Base-by-base conservation (phyloP, 169 alveolate genomes). In the Babesia caballi region DNA sequence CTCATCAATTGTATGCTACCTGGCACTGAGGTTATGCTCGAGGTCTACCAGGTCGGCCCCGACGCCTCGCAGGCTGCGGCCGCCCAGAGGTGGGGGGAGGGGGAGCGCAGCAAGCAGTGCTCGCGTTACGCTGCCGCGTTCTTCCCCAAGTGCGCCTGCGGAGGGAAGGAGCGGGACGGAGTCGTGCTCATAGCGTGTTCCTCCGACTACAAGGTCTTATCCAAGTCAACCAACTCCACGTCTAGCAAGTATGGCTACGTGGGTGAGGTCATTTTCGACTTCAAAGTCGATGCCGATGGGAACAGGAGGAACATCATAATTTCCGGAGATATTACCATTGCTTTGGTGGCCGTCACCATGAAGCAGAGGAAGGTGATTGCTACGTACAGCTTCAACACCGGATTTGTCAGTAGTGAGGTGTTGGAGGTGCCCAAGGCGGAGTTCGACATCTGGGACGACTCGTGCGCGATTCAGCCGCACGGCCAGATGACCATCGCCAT, bases 341-440 rank as follows among this genome's bases (percentile, higher is more conserved):
- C 51, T 28, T 38, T 88, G 28, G 78, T 88, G 25, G 91, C 84
- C 27, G 80, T 73, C 33, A 58, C 54, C 75, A 84, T 41, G 84
- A 84, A 65, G 56, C 44, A 57, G 70, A 70, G 81, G 78, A 84
- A 44, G 66, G 73, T 81, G 51, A 68, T 53, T 42, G 90, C 69
- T 46, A 69, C 90, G 9, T 88, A 81, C 69, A 74, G 87, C 30
- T 88, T 88, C 58, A 88, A 88, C 61, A 84, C 93, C 8, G 89
- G 89, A 14, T 84, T 88, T 59, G 56, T 80, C 27, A 57, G 41
- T 17, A 66, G 83, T 23, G 65, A 41, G 27, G 28, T 56, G 27
- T 17, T 80, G 33, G 83, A 80, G 36, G 40, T 80, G 9, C 72
- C 59, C 23, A 67, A 42, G 60, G 66, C 66, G 12, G 88, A 80